phyloP scores from a whole-genome alignment of 495 filamentous ascomycete species.

The Podospora didyma region DNA sequence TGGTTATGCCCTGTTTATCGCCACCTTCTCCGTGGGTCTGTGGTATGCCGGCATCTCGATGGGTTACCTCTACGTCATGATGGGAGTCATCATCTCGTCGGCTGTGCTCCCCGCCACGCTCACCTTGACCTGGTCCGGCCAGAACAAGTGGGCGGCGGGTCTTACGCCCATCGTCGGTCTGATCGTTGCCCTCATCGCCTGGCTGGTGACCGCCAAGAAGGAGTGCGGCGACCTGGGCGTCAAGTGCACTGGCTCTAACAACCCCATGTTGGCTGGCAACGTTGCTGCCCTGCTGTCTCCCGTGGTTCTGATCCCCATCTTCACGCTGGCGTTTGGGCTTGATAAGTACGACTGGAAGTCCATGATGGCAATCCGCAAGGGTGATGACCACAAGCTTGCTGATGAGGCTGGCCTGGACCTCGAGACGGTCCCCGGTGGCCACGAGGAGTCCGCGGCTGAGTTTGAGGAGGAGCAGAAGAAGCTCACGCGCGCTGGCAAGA shows the following conservation, averaged over 20 bases:
- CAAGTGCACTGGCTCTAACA: slow-evolving; percentile 71
- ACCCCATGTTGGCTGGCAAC: slow-evolving; percentile 88
- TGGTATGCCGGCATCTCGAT: slow-evolving; percentile 59
- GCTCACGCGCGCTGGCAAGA: slow-evolving; percentile 67
- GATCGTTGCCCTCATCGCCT: slow-evolving; percentile 71
- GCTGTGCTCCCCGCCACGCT: slow-evolving; percentile 81
- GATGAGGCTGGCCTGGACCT: slow-evolving; percentile 65
- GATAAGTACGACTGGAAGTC: slow-evolving; percentile 88
- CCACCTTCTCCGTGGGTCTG: slow-evolving; percentile 76
- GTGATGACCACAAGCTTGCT: slow-evolving; percentile 76
- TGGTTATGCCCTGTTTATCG: slow-evolving; percentile 77
- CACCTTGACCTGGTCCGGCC: slow-evolving; percentile 76
- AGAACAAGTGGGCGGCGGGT: slow-evolving; percentile 76
- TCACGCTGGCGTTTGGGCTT: slow-evolving; percentile 68
- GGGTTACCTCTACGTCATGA: slow-evolving; percentile 74
- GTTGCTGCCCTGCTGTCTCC: slow-evolving; percentile 74
- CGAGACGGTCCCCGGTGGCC: slow-evolving; percentile 61
- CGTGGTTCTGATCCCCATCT: slow-evolving; percentile 69
- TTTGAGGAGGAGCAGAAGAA: slow-evolving; percentile 61
- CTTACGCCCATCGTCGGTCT: slow-evolving; percentile 76
- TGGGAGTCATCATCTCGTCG: slow-evolving; percentile 87
- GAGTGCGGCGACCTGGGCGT: slow-evolving; percentile 72
- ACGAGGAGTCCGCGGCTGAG: slow-evolving; percentile 29
- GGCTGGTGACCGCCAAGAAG: slow-evolving; percentile 85
- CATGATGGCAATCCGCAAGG: slow-evolving; percentile 79